Evolutionary conservation across 805 yeast genomes (phyloP), one percentile per base, ranked within the genome.

Genomic region (Saccharomycopsis selenospora): DNA sequence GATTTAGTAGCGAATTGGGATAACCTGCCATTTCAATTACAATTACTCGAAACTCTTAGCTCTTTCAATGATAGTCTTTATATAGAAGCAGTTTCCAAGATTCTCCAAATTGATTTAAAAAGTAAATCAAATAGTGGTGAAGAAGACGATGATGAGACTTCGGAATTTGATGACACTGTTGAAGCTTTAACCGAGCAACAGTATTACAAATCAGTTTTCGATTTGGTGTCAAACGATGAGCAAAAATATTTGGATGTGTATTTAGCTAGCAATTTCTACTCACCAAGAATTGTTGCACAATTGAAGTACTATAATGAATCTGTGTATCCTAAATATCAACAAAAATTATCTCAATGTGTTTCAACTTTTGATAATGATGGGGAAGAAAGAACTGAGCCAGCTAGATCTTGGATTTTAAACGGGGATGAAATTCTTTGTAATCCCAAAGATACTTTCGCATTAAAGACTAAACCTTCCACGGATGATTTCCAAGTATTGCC

Each of bases 371-470:
- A 72, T 61, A 51, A 62, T 61, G 3, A 70, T 62, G 63, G 72
- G 64, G 28, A 65, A n/a, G 38, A 29, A 5, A 29, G 28, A n/a
- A 38, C 26, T 13, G 2, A 23, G 24, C 13, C 45, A 17, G 43
- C 48, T 13, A 30, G 30, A 18, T 68, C 77, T 1, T 81, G 85
- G 75, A 61, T 80, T 5, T 59, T 67, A 49, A 71, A 71, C 54
- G 78, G 81, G 50, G 75, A 75, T 43, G 68, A 70, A 23, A 61
- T 72, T 2, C 82, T 81, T 58, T 80, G 89, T 57, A 76, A 82
- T 7, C 67, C 81, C 2, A 85, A 78, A 48, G 95, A 84, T 49
- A 73, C 88, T 1, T 93, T 77, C 62, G 95, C 96, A 2, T 69
- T 93, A 49, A 82, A 83, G 61, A 76, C 87, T 0, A 68, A 33